Evolutionary conservation across 2,329 filamentous ascomycete species (phyloP).

Genomic region (Penicillium hesseltinei): DNA sequence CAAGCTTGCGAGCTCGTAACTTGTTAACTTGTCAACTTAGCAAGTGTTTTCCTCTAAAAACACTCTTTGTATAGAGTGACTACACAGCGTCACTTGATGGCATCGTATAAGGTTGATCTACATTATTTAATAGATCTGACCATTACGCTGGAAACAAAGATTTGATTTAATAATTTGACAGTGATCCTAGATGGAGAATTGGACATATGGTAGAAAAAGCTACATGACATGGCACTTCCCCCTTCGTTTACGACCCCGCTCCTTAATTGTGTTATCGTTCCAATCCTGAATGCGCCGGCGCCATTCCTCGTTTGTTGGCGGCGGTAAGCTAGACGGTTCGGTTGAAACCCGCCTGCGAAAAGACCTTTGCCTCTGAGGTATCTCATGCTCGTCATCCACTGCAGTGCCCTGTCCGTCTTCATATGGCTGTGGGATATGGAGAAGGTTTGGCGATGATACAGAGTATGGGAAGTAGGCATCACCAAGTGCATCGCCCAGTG

Average conservation of each 20-base stretch:
- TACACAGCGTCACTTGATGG: not conserved
- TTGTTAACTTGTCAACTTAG: not conserved
- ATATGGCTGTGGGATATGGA: constrained; percentile 24
- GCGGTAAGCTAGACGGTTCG: constrained; percentile 31
- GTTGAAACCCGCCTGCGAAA: constrained; percentile 34
- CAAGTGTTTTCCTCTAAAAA: not conserved
- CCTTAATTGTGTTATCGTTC: constrained; percentile 40
- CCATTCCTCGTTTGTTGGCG: constrained; percentile 36
- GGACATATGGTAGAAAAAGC: constrained; percentile 6
- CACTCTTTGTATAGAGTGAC: not conserved
- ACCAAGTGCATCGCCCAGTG: constrained; percentile 19
- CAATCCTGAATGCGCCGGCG: constrained; percentile 40
- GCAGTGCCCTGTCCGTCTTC: constrained; percentile 19
- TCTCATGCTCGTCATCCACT: constrained; percentile 22
- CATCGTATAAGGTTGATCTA: not conserved
- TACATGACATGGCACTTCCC: constrained; percentile 43
- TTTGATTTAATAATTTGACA: not conserved
- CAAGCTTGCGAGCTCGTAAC: not conserved
- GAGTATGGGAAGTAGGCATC: constrained; percentile 32
- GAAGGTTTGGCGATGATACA: constrained; percentile 35
- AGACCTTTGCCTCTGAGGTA: constrained; percentile 19
- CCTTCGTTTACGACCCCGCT: constrained; percentile 34
- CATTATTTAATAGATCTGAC: not conserved
- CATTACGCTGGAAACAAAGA: not conserved
- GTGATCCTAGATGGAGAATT: not conserved